Evolutionary conservation across 257 asterid genomes (phyloP), one percentile per base, ranked within the genome.

Genomic region (Cruciata laevipes): DNA sequence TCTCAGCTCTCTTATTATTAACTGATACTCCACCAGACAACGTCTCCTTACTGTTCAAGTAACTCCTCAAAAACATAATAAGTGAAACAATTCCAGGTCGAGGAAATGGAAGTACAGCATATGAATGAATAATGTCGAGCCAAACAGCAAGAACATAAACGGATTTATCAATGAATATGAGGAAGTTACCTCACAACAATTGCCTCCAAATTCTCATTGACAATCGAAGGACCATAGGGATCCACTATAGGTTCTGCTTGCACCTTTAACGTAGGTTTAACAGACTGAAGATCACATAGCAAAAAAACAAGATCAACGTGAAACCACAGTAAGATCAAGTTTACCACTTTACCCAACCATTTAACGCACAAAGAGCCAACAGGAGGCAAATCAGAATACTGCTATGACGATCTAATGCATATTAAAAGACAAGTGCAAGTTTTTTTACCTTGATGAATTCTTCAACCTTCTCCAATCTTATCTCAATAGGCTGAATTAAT

Each of bases 191-290:
- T 89, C 85, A 92, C 98, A 42, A 89, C 77, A 66, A 92, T 86
- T 47, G 98, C 98, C 83, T 92, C 97, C 93, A 92, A 80, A 69
- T 83, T 82, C 69, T 83, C 84, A 74, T 87, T 95, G 63, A 83
- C 53, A 21, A 87, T 86, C 14, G 98, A 89, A 17, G 97, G 97
- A 33, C 98, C 98, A 66, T 86, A 89, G 24, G 96, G 97, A 81
- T 93, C 97, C 64, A 83, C 81, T 25, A 93, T 85, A 27, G 96
- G 90, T 77, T 82, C 91, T 72, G 65, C 86, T 77, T 83, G 87
- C 83, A 89, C 96, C 74, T 79, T 73, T 78, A 93, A 78, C 87
- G 83, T 89, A 17, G 91, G 85, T 70, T 89, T 89, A 56, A 88
- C 71, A 51, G 90, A 87, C 98, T 92, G 85, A 59, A 74, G 72